Evolutionary conservation across 805 yeast genomes (phyloP).

Genomic region (Kodamaea laetipori): DNA sequence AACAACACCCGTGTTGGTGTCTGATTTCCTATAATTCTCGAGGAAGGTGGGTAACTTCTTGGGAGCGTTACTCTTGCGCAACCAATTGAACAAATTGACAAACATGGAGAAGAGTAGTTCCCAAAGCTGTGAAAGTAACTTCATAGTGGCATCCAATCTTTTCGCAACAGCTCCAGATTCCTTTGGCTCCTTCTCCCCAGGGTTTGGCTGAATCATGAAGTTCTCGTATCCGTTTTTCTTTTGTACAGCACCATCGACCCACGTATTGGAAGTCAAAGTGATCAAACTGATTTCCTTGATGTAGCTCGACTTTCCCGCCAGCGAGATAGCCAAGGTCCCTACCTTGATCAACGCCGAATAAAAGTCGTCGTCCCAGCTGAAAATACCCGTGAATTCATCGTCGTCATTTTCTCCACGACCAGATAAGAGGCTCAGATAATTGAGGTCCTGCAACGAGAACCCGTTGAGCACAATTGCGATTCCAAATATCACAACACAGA

Average conservation of each 20-base stretch:
- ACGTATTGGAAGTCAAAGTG: slow-evolving; percentile 52
- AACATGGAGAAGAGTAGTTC: slow-evolving; percentile 3
- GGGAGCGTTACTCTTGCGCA: slow-evolving; percentile 1
- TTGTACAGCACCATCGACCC: slow-evolving; percentile 43
- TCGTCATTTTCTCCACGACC: slow-evolving; percentile 14
- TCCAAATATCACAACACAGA: slow-evolving; percentile 56
- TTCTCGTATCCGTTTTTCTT: slow-evolving; percentile 20
- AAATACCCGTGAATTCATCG: slow-evolving; percentile 18
- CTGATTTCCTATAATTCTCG: slow-evolving; percentile 21
- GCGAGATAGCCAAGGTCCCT: slow-evolving; percentile 65
- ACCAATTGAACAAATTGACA: neutral
- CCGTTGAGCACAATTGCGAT: slow-evolving; percentile 63
- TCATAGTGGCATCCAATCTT: neutral
- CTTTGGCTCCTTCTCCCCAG: neutral
- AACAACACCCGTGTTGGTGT: neutral
- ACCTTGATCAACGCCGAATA: slow-evolving; percentile 60
- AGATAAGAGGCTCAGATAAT: slow-evolving; percentile 31
- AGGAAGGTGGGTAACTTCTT: slow-evolving; percentile 31
- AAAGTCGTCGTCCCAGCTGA: slow-evolving; percentile 61
- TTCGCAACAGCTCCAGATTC: neutral
- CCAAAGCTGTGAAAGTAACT: neutral
- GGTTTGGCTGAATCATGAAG: neutral
- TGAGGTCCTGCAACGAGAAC: slow-evolving; percentile 35
- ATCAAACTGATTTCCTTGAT: slow-evolving; percentile 58
- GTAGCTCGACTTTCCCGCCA: slow-evolving; percentile 67